These are phyloP conservation scores for Emiliania huxleyi DNA, from an alignment of 78 protist genomes.

Conservation along the genomic window DNA sequence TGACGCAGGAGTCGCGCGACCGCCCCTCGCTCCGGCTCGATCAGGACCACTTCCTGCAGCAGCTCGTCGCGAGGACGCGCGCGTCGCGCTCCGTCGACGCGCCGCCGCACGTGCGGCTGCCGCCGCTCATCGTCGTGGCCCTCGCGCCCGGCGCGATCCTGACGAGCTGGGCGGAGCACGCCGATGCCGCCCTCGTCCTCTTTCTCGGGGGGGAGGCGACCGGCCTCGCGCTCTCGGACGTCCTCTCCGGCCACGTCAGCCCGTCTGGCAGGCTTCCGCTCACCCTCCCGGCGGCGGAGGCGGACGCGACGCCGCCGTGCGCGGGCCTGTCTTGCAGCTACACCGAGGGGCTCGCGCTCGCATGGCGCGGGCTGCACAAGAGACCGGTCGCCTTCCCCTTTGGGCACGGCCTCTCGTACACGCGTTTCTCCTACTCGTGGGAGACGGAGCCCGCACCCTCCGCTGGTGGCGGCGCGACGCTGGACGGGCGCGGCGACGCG, in stretches of 20 bases:
- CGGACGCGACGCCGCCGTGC: background rate
- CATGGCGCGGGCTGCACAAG: background rate
- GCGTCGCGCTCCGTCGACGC: constrained; percentile 15
- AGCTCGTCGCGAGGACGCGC: background rate
- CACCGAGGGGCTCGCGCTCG: background rate
- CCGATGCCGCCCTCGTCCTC: background rate
- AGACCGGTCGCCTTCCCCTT: constrained; percentile 57
- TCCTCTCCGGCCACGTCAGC: background rate
- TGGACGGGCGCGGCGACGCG: background rate
- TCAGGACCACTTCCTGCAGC: background rate
- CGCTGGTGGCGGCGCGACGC: background rate
- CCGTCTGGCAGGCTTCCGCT: constrained; percentile 38
- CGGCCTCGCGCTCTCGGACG: constrained; percentile 27
- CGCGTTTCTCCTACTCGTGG: background rate
- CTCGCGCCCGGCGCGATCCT: background rate
- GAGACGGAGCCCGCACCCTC: background rate
- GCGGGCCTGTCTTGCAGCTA: background rate
- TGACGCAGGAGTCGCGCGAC: background rate
- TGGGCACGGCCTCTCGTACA: constrained; percentile 64
- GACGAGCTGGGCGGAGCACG: background rate
- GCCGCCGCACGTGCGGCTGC: no score
- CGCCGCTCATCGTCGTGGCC: background rate
- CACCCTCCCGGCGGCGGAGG: constrained; percentile 4
- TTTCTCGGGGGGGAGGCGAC: constrained; percentile 7
- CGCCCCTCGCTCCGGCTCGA: background rate